A percentile compares a stretch with the other conserved stretches of the same genome.
phyloP scores from a whole-genome alignment of 345 rosid genomes.

The Passiflora organensis region DNA sequence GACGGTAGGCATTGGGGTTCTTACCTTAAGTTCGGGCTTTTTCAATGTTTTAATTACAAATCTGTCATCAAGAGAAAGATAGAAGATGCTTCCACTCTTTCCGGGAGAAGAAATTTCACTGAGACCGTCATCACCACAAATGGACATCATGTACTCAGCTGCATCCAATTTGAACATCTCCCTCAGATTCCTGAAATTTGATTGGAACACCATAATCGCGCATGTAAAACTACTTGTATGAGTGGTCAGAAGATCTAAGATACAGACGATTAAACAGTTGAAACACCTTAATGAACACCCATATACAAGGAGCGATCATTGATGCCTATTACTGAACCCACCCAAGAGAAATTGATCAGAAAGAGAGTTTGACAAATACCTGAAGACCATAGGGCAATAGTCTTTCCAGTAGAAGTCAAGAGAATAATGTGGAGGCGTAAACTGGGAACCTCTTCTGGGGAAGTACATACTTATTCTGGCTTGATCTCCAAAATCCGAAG shows the following conservation, averaged over 20 bases:
- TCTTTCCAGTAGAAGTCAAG: constrained; percentile 90
- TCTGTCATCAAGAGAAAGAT: constrained; percentile 82
- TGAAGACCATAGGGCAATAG: constrained; percentile 98
- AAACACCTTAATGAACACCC: too few relatives aligned
- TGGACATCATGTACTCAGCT: constrained; percentile 99
- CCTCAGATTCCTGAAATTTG: constrained; percentile 70
- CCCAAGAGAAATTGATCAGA: too few relatives aligned
- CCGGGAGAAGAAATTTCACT: constrained; percentile 80
- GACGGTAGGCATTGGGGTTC: too few relatives aligned
- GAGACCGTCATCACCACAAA: constrained; percentile 91
- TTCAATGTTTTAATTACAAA: constrained; percentile 91
- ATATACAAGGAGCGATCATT: too few relatives aligned
- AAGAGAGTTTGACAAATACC: constrained; percentile 35
- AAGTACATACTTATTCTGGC: constrained; percentile 94
- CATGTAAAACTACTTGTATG: background rate
- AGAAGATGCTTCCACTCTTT: constrained; percentile 96
- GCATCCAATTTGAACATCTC: constrained; percentile 97
- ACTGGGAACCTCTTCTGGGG: constrained; percentile 75
- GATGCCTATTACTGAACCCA: too few relatives aligned
- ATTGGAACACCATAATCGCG: background rate
- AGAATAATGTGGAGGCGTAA: constrained; percentile 89
- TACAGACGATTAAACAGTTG: too few relatives aligned
- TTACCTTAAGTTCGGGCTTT: constrained; percentile 77
- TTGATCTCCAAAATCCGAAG: constrained; percentile 83
- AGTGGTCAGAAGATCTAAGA: background rate